Evolutionary conservation across 1,284 basidiomycete genomes (phyloP), one percentile per base, ranked within the genome.

Genomic region (Moniliophthora roreri): DNA sequence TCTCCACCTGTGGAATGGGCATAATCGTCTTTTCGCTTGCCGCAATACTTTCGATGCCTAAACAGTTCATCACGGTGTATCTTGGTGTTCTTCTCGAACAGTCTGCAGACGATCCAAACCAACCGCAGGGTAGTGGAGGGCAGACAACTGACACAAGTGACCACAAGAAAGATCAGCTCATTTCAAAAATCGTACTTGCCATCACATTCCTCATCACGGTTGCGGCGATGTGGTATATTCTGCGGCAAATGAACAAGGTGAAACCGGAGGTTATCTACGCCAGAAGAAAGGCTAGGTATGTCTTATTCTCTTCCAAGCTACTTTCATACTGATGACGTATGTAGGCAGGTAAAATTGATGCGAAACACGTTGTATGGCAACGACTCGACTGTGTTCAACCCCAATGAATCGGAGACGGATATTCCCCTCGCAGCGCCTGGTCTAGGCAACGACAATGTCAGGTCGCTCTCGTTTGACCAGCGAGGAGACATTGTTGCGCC

Each of bases 141-240:
- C n/a, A n/a, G n/a, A n/a, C n/a, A n/a, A 32, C 7, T 32, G 44
- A 15, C 23, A 4, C 24, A 16, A 15, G 28, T 7, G 13, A 23
- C 9, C 21, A 32, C 24, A 46, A 32, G 4, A 28, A 24, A 4
- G 26, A 21, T 32, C 6, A 18, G 4, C 79, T 87, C 55, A 81
- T 90, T 59, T 85, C 82, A 54, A 79, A 85, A 55, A 66, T 74
- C 16, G 86, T 91, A 2, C 70, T 91, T 28, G 81, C 63, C 3
- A 51, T 86, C 34, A 90, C 89, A 0, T 67, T 83, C 47, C 38
- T 92, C 21, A 80, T 96, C 58, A 96, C 94, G 0, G 59, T 91
- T 44, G 67, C 74, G 37, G 89, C 93, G 0, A 87, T 91, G 70
- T 94, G 90, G 85, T 96, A 89, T 67, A 89, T 96, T 62, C 84